Percentiles rank a stretch among this genome's conserved stretches.
Evolutionary conservation across 2,329 filamentous ascomycete species (phyloP).

Genomic region (Tolypocladium sp.): DNA sequence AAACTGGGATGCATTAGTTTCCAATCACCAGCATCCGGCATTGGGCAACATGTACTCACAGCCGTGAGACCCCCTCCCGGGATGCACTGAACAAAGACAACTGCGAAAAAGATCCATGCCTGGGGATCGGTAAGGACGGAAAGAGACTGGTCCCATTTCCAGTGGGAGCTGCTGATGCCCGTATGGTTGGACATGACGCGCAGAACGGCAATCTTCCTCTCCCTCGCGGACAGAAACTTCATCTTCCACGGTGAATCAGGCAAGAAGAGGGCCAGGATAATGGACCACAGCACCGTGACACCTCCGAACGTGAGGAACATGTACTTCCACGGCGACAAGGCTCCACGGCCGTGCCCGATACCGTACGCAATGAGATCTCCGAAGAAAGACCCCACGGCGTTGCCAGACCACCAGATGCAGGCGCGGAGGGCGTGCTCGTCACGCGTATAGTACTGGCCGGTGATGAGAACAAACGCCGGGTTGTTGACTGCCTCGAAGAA

Average conservation of each 20-base stretch:
- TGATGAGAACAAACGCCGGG: conserved; percentile 5
- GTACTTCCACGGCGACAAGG: conserved; percentile 1
- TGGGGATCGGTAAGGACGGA: conserved; percentile 3
- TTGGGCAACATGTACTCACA: neutral
- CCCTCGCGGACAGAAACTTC: conserved; percentile 3
- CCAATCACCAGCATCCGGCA: too few relatives aligned
- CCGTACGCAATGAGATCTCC: conserved; percentile 6
- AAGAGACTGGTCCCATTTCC: conserved; percentile 1
- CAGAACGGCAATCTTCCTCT: conserved; percentile 6
- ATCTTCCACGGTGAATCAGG: neutral
- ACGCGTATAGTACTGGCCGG: conserved; percentile 8
- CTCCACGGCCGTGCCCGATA: neutral
- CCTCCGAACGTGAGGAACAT: conserved; percentile 1
- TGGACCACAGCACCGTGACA: conserved; percentile 1
- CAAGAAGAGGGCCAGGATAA: conserved; percentile 1
- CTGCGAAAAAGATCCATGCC: conserved; percentile 4
- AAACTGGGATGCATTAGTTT: neutral
- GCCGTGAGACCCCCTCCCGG: conserved; percentile 4
- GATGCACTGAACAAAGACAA: conserved; percentile 6
- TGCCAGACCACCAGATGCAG: conserved; percentile 8
- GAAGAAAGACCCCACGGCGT: conserved; percentile 5
- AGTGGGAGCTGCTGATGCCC: neutral
- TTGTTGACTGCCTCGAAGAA: conserved; percentile 8
- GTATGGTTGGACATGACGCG: conserved; percentile 6
- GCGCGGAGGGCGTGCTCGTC: conserved; percentile 8